These are phyloP conservation scores for Melastoma candidum DNA, from an alignment of 441 rosid genomes.

Conservation along the genomic window DNA sequence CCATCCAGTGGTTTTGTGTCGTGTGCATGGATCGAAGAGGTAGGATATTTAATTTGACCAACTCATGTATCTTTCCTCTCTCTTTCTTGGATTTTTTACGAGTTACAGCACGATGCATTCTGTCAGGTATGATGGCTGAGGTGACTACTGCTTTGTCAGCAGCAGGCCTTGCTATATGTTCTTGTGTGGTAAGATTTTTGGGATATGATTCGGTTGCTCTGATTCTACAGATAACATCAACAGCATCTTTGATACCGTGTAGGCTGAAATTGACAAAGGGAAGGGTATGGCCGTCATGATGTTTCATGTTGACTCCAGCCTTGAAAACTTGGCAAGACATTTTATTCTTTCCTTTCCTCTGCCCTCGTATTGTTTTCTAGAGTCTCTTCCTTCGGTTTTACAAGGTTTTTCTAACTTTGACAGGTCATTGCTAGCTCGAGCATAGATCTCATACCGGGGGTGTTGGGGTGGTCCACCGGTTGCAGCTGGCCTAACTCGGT, in stretches of 20 bases:
- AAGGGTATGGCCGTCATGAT: conserved; percentile 88
- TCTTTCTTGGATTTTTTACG: too few relatives aligned
- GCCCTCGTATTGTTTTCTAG: too few relatives aligned
- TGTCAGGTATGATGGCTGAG: conserved; percentile 85
- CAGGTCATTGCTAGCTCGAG: conserved; percentile 73
- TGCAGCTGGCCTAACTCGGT: conserved; percentile 81
- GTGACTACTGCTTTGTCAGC: conserved; percentile 66
- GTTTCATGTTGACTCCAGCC: conserved; percentile 73
- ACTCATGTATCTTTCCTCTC: too few relatives aligned
- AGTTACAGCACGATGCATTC: background rate
- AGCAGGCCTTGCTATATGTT: conserved; percentile 59
- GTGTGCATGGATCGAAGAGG: conserved; percentile 87
- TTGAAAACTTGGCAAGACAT: conserved; percentile 54
- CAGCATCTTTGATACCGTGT: too few relatives aligned
- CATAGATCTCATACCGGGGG: conserved; percentile 72
- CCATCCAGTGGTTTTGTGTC: conserved; percentile 80
- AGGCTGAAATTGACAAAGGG: conserved; percentile 90
- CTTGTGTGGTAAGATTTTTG: conserved; percentile 73
- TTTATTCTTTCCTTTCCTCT: background rate
- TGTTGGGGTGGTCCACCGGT: conserved; percentile 87
- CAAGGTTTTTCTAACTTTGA: background rate
- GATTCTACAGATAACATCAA: too few relatives aligned
- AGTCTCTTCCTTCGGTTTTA: background rate
- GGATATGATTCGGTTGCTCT: background rate
- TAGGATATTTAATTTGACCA: conserved; percentile 19